These are phyloP conservation scores for Podila epicladia DNA, from an alignment of 192 early-diverging fungal species.

Conservation along the genomic window DNA sequence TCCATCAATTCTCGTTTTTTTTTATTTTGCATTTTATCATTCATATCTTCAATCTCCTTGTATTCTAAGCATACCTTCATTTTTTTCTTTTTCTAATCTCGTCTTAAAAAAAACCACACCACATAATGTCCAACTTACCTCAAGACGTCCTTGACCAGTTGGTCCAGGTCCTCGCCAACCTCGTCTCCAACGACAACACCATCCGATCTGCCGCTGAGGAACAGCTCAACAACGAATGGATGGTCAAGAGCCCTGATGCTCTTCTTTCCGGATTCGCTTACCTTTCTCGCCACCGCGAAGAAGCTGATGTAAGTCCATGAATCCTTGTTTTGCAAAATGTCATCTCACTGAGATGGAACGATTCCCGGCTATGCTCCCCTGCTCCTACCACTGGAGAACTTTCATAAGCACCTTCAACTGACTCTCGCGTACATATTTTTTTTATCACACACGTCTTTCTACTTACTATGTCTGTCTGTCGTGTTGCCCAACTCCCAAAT, in stretches of 20 bases:
- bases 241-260: conserved; percentile 64
- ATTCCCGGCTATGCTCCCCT: not conserved
- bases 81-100: not conserved
- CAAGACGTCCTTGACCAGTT: conserved; percentile 63
- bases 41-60: conserved; percentile 2
- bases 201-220: conserved; percentile 63
- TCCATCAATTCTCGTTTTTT: too few relatives aligned
- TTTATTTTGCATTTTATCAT: too few relatives aligned
- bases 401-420: not conserved
- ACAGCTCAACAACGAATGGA: conserved; percentile 70
- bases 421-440: not conserved
- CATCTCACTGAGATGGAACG: not conserved
- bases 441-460: not conserved
- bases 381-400: conserved; percentile 4
- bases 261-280: conserved; percentile 63
- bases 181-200: conserved; percentile 64
- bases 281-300: conserved; percentile 57
- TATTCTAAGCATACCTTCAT: not conserved
- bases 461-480: not conserved
- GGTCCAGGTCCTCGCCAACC: conserved; percentile 59
- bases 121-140: conserved; percentile 46
- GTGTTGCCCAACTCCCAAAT: too few relatives aligned
- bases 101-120: conserved; percentile 14
- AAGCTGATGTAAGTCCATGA: conserved; percentile 39
- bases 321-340: not conserved